Evolutionary conservation across 495 filamentous ascomycete species (phyloP).

Genomic region (Penicillium paxilli): DNA sequence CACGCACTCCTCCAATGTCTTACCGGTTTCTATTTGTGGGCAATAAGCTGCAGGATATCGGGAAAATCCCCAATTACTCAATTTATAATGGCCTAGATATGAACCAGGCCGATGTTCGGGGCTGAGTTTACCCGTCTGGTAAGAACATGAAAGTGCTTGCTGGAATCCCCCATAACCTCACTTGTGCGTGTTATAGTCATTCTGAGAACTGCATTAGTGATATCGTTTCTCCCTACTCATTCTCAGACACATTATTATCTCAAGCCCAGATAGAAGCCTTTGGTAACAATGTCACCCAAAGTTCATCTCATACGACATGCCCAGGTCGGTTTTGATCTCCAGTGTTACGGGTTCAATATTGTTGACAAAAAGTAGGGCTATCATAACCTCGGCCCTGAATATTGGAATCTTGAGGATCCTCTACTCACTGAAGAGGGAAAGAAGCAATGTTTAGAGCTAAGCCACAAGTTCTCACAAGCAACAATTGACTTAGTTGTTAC

Average conservation of each 20-base stretch:
- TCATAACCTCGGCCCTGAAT: conserved; percentile 66
- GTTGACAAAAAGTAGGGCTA: conserved; percentile 51
- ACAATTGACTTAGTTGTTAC: conserved; percentile 64
- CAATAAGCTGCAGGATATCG: background rate
- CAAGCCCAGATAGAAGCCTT: too few relatives aligned
- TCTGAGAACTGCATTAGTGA: too few relatives aligned
- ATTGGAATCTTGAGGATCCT: conserved; percentile 67
- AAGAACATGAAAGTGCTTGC: too few relatives aligned
- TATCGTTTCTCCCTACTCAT: too few relatives aligned
- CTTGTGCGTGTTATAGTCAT: too few relatives aligned
- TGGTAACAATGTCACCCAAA: conserved; percentile 26
- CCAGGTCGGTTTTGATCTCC: conserved; percentile 17
- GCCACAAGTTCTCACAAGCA: conserved; percentile 49
- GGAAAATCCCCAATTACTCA: too few relatives aligned
- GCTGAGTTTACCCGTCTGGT: too few relatives aligned
- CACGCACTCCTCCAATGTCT: too few relatives aligned
- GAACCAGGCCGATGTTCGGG: too few relatives aligned
- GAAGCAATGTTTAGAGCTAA: conserved; percentile 62
- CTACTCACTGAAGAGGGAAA: conserved; percentile 66
- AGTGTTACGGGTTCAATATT: background rate
- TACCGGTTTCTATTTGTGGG: background rate
- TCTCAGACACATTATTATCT: too few relatives aligned
- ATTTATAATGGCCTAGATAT: too few relatives aligned
- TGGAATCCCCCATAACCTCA: too few relatives aligned
- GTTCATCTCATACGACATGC: conserved; percentile 43